Evolutionary conservation across 2,329 filamentous ascomycete species (phyloP).

Genomic region (Lasiodiplodia sp.): DNA sequence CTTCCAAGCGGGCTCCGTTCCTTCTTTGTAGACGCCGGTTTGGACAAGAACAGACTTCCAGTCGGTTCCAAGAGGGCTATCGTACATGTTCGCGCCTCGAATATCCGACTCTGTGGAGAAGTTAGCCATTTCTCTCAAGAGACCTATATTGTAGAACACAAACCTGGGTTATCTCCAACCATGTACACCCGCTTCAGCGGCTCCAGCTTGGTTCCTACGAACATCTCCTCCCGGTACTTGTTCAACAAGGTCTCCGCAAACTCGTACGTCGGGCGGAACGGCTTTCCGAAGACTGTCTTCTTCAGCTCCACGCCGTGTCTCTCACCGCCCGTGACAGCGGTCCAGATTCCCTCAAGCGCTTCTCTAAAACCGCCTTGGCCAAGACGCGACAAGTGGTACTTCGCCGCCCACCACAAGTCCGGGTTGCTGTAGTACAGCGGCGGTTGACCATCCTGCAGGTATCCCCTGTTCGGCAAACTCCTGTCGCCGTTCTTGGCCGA

Average conservation of each 20-base stretch:
- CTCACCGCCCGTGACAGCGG: slow-evolving; percentile 68
- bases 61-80: slow-evolving; percentile 69
- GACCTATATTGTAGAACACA: neutral
- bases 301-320: slow-evolving; percentile 60
- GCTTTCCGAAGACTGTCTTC: slow-evolving; percentile 82
- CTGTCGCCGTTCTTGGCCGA: slow-evolving; percentile 73
- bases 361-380: slow-evolving; percentile 92
- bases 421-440: slow-evolving; percentile 87
- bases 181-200: slow-evolving; percentile 84
- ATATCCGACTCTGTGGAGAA: slow-evolving; percentile 76
- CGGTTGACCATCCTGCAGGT: slow-evolving; percentile 85
- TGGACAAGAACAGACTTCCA: slow-evolving; percentile 81
- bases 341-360: slow-evolving; percentile 82
- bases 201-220: slow-evolving; percentile 46
- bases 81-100: slow-evolving; percentile 79
- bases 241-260: slow-evolving; percentile 81
- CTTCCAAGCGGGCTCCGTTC: slow-evolving; percentile 62
- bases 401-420: slow-evolving; percentile 87
- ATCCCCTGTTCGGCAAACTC: slow-evolving; percentile 75
- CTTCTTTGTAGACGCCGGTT: slow-evolving; percentile 76
- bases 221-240: slow-evolving; percentile 62
- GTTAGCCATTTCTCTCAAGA: neutral
- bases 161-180: slow-evolving; percentile 71
- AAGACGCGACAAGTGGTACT: slow-evolving; percentile 83
- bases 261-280: slow-evolving; percentile 76